Evolutionary conservation across 352 stramenopile genomes (phyloP), one percentile per base, ranked within the genome.

Genomic region (Phytophthora colocasiae): DNA sequence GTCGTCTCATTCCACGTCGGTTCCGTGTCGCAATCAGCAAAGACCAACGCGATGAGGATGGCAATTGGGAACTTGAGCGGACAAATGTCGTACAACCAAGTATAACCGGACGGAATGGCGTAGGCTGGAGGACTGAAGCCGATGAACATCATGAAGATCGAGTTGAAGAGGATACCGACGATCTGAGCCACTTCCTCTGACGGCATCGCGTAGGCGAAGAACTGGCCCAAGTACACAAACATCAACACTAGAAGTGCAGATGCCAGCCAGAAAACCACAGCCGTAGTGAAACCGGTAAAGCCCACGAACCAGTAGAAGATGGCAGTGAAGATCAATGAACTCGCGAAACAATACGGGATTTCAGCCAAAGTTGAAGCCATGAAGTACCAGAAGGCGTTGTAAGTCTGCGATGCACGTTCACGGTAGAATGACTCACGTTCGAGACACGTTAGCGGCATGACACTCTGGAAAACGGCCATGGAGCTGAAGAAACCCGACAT

Each of bases 341-440:
- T 46, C 5, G 19, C 32, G 12, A 57, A 57, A 19, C 34, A 50
- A 27, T 59, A 85, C 41, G 75, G 75, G 50, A 85, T 74, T 14
- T 43, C 38, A n/a, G 38, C 38, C 14, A 43, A 15, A n/a, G 38
- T 43, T n/a, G 38, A 22, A 77, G 84, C 15, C 24, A 50, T 50
- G 52, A 59, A 59, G 52, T 43, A 59, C 39, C 52, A 59, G 38
- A 59, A 50, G 8, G 85, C 80, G 66, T 43, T 43, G 38, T 43
- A 43, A 4, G 96, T 97, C 63, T 92, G 66, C 17, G 89, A 81
- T 14, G 88, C 82, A 36, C 95, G 90, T 67, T 98, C 93, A 11
- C 92, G 77, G 82, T 98, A 98, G 27, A 49, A 59, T 4, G 52
- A 59, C 39, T 59, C 66, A 90, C 52, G 52, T 19, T 59, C 83